Conservation (phyloP, 1,284 basidiomycete species). For the Trametes polyzona region DNA sequence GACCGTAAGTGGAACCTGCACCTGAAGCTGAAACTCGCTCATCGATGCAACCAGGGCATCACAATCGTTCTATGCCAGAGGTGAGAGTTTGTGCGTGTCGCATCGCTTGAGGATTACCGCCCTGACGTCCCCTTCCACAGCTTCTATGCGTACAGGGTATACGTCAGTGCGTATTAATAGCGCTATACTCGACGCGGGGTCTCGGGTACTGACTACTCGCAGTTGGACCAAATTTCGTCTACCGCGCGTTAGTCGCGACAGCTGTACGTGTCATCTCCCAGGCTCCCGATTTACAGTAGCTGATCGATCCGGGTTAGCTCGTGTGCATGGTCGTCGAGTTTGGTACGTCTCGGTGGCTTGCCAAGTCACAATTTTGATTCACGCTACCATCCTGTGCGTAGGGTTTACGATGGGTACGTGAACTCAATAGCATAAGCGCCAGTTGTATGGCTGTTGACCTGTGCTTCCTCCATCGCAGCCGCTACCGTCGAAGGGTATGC, state of each 20-base stretch:
- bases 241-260: background rate
- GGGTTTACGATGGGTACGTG: constrained; percentile 2
- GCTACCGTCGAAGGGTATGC: background rate
- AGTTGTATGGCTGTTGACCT: too few relatives aligned
- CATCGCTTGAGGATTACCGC: background rate
- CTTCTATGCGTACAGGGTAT: constrained; percentile 8
- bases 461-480: background rate
- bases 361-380: background rate
- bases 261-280: background rate
- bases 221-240: background rate
- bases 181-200: background rate
- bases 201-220: background rate
- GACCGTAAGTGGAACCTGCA: background rate
- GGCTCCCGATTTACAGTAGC: background rate
- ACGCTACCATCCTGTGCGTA: background rate
- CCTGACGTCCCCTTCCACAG: background rate
- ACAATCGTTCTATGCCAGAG: constrained; percentile 5
- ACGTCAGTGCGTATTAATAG: background rate
- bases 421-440: background rate
- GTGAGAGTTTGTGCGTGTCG: background rate
- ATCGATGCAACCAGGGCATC: background rate
- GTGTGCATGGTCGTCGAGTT: background rate
- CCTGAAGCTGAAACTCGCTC: background rate
- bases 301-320: background rate
- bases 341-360: background rate